Evolutionary conservation across 345 rosid species (phyloP).

Genomic region (thale cress (Arabidopsis thaliana)): TAIR10.1 NC_003074.8:19828501-19829000

Average conservation of each 20-base stretch:
- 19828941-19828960: not conserved
- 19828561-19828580: conserved; percentile 86
- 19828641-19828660: conserved; percentile 45
- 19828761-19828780: conserved; percentile 56
- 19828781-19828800: conserved; percentile 53
- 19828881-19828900: conserved; percentile 60
- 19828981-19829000: conserved; percentile 74
- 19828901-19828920: conserved; percentile 4
- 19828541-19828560: conserved; percentile 87
- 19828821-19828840: conserved; percentile 58
- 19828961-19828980: not conserved
- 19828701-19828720: conserved; percentile 8
- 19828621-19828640: conserved; percentile 73
- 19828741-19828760: conserved; percentile 37
- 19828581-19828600: conserved; percentile 86
- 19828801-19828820: conserved; percentile 71
- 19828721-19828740: conserved; percentile 13
- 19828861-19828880: conserved; percentile 54
- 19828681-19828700: conserved; percentile 17
- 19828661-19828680: not conserved
- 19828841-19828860: conserved; percentile 66
- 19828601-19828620: conserved; percentile 71
- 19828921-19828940: not conserved
- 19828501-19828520: conserved; percentile 10
- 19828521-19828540: conserved; percentile 41